phyloP scores from a whole-genome alignment of 169 alveolate genomes.

The Miamiensis avidus region DNA sequence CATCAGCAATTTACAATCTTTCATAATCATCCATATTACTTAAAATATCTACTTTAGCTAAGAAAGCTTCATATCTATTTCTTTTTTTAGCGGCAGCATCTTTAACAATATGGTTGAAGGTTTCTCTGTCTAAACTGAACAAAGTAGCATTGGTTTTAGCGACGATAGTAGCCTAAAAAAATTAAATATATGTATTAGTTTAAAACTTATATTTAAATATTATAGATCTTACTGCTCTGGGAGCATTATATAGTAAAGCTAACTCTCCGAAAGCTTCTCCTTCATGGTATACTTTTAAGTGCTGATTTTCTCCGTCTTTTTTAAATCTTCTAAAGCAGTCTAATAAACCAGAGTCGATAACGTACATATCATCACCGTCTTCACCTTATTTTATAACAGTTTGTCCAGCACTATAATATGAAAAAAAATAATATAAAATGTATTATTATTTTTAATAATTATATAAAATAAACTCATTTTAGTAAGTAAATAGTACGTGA shows the following conservation, averaged over 20 bases:
- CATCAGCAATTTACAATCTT: constrained; percentile 93
- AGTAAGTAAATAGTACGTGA: constrained; percentile 1
- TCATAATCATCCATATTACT: constrained; percentile 94
- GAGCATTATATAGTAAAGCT: constrained; percentile 95
- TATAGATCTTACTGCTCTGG: constrained; percentile 87
- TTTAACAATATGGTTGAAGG: constrained; percentile 95
- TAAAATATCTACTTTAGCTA: constrained; percentile 89
- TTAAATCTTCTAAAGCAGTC: constrained; percentile 81
- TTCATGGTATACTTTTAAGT: constrained; percentile 54
- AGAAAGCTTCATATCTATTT: constrained; percentile 91
- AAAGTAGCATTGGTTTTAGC: constrained; percentile 90
- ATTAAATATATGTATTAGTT: too few species aligned
- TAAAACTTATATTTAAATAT: too few species aligned
- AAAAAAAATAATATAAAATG: background rate
- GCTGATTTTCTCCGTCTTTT: constrained; percentile 34
- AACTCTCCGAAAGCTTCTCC: constrained; percentile 94
- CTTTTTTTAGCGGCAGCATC: constrained; percentile 94
- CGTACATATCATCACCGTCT: constrained; percentile 92
- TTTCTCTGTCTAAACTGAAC: constrained; percentile 94
- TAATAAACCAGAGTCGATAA: constrained; percentile 91
- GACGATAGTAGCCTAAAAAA: constrained; percentile 85
- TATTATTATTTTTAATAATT: background rate
- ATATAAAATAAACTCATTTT: background rate
- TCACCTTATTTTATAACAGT: constrained; percentile 95
- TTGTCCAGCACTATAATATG: constrained; percentile 55